These are phyloP conservation scores for Botrytis sinoallii DNA, from an alignment of 2,329 filamentous ascomycete species.

Conservation along the genomic window DNA sequence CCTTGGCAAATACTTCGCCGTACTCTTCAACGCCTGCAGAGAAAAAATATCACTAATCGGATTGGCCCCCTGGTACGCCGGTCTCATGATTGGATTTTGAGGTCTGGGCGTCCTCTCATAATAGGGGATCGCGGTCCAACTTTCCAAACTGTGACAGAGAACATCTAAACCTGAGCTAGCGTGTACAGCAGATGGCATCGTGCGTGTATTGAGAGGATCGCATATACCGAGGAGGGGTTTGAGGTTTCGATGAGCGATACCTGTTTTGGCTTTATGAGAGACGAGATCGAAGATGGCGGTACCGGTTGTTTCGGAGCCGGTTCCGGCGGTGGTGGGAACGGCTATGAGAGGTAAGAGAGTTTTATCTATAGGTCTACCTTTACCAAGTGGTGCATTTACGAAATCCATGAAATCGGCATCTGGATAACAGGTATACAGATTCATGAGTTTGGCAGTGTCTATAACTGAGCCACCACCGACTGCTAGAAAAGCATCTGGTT, in stretches of 20 bases:
- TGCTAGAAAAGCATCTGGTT: slow-evolving; percentile 85
- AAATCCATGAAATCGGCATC: slow-evolving; percentile 96
- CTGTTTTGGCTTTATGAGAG: slow-evolving; percentile 86
- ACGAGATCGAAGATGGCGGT: slow-evolving; percentile 98
- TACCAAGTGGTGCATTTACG: slow-evolving; percentile 90
- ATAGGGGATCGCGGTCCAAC: slow-evolving; percentile 97
- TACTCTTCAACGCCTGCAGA: slow-evolving; percentile 75
- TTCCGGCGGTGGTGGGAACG: slow-evolving; percentile 81
- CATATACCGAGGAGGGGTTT: slow-evolving; percentile 92
- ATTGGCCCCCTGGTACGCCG: slow-evolving; percentile 95
- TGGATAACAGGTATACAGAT: slow-evolving; percentile 86
- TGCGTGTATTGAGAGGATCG: slow-evolving; percentile 83
- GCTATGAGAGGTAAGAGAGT: slow-evolving; percentile 74
- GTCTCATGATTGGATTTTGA: slow-evolving; percentile 81
- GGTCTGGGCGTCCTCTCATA: slow-evolving; percentile 81
- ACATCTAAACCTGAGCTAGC: slow-evolving; percentile 91
- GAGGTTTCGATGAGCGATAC: slow-evolving; percentile 89
- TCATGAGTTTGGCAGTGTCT: slow-evolving; percentile 98
- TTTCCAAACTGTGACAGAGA: slow-evolving; percentile 90
- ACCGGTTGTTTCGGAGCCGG: slow-evolving; percentile 90
- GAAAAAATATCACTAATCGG: slow-evolving; percentile 98
- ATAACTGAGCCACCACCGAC: slow-evolving; percentile 95
- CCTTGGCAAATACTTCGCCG: slow-evolving; percentile 88
- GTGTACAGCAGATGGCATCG: slow-evolving; percentile 93
- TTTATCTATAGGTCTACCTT: slow-evolving; percentile 70